These are phyloP conservation scores for Blastobotrys ciferrii DNA, from an alignment of 1,139 yeast species.

Conservation along the genomic window DNA sequence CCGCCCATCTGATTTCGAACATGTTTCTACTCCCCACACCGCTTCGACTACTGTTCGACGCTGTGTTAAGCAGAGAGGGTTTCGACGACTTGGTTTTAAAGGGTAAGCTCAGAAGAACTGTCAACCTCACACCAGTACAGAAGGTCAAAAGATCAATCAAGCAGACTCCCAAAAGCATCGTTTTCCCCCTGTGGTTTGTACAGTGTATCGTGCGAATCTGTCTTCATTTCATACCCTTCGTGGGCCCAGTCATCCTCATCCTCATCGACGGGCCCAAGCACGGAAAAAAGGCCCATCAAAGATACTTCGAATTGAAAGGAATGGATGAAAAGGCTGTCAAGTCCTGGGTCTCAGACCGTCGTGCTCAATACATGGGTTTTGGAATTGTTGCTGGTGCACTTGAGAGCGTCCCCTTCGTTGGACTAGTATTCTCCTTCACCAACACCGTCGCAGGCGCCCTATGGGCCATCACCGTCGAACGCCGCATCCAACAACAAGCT, in stretches of 20 bases:
- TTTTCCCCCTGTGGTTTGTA: slow-evolving; percentile 39
- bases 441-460: slow-evolving; percentile 70
- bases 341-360: slow-evolving; percentile 31
- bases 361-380: slow-evolving; percentile 44
- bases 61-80: slow-evolving; percentile 50
- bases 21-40: slow-evolving; percentile 57
- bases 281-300: slow-evolving; percentile 53
- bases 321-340: slow-evolving; percentile 44
- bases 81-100: slow-evolving; percentile 49
- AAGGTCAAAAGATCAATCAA: slow-evolving; percentile 28
- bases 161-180: slow-evolving; percentile 32
- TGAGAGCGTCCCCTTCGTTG: slow-evolving; percentile 61
- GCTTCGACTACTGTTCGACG: slow-evolving; percentile 55
- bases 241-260: slow-evolving; percentile 59
- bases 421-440: slow-evolving; percentile 62
- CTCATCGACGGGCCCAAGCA: slow-evolving; percentile 57
- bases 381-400: slow-evolving; percentile 59
- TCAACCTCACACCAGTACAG: slow-evolving; percentile 30
- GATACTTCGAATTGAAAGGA: slow-evolving; percentile 63
- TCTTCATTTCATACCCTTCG: slow-evolving; percentile 54
- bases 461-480: slow-evolving; percentile 50
- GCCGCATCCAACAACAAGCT: slow-evolving; percentile 9
- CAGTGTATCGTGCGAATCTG: slow-evolving; percentile 37
- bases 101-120: slow-evolving; percentile 44
- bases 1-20: slow-evolving; percentile 52